phyloP scores from a whole-genome alignment of 176 grass and related monocot genomes.

The Hordeum marinum region DNA sequence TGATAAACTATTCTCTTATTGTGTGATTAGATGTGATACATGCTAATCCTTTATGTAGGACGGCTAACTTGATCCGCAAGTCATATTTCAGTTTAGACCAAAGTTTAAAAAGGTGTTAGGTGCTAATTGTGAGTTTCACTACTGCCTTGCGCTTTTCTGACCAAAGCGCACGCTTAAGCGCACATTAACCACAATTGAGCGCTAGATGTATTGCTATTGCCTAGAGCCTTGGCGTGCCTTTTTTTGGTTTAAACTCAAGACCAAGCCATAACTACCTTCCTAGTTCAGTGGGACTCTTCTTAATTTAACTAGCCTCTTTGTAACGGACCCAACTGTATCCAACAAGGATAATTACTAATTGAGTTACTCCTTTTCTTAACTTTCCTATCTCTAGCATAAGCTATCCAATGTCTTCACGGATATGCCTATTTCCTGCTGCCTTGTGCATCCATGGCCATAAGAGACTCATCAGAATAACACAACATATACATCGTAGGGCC shows the following conservation, averaged over 20 bases:
- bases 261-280: neutral
- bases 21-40: no score
- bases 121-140: no score
- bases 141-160: no score
- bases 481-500: neutral
- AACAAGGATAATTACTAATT: neutral
- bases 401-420: neutral
- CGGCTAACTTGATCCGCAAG: neutral
- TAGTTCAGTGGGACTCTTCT: neutral
- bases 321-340: neutral
- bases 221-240: no score
- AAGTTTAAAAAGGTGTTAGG: no score
- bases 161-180: no score
- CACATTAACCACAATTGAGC: no score
- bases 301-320: neutral
- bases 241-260: neutral
- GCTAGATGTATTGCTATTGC: no score
- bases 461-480: neutral
- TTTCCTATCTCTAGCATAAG: neutral
- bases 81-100: neutral
- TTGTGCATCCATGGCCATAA: neutral
- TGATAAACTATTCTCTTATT: neutral
- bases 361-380: neutral
- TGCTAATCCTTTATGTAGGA: neutral
- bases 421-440: neutral